A percentile compares a stretch with the other conserved stretches of the same genome.
Conservation (phyloP, 75 land plant species). For the Sequoiadendron giganteum region DNA sequence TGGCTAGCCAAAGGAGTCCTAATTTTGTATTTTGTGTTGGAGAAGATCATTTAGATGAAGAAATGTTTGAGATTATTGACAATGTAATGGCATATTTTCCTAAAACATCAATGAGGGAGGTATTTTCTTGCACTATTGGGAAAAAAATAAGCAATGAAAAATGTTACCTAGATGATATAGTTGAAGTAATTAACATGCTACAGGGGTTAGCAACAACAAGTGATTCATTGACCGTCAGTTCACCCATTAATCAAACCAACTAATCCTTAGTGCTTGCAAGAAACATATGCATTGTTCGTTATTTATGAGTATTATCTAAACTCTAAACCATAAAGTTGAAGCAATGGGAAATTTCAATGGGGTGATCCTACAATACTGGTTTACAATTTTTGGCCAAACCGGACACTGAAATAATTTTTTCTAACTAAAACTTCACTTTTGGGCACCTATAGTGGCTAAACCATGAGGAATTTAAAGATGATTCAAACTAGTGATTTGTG, state of each 20-base stretch:
- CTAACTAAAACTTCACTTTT: too few species aligned
- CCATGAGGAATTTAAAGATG: too few species aligned
- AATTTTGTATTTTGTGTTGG: constrained; percentile 63
- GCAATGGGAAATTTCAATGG: background rate
- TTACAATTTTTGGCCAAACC: too few species aligned
- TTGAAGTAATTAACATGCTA: constrained; percentile 36
- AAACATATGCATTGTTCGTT: background rate
- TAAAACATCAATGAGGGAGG: constrained; percentile 22
- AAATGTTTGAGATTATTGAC: constrained; percentile 53
- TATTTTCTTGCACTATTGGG: constrained; percentile 59
- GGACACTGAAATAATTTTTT: too few species aligned
- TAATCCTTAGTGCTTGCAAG: background rate
- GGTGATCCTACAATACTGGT: too few species aligned
- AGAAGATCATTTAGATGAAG: constrained; percentile 64
- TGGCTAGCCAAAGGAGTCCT: constrained; percentile 31
- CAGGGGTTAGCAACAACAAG: constrained; percentile 26
- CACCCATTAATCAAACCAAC: background rate
- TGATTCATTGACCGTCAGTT: background rate
- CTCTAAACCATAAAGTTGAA: background rate
- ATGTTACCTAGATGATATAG: constrained; percentile 50
- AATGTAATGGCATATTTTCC: constrained; percentile 12
- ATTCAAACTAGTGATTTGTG: too few species aligned
- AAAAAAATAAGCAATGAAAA: constrained; percentile 57
- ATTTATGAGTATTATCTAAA: background rate
- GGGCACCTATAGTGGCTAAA: too few species aligned